Conservation (phyloP, 2,329 filamentous ascomycete genomes). For the Diaporthe aspalathi region DNA sequence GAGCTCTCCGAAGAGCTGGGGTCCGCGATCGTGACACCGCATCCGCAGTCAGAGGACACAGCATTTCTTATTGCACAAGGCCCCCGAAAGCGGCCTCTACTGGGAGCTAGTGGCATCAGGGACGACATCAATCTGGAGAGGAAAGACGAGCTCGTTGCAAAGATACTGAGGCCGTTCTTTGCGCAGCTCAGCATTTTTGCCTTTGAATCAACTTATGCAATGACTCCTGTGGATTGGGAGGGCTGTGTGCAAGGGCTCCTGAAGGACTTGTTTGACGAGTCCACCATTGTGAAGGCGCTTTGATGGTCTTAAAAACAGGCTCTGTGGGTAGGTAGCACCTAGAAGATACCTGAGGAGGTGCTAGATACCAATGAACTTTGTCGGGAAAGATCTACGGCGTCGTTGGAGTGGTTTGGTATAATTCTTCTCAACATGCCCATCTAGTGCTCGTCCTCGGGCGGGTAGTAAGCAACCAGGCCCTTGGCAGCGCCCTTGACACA, state of each 20-base stretch:
- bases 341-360: conserved; percentile 5
- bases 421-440: neutral
- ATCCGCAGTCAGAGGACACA: conserved; percentile 51
- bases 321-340: neutral
- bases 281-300: conserved; percentile 71
- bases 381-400: neutral
- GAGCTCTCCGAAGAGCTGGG: conserved; percentile 83
- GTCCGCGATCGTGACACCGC: conserved; percentile 51
- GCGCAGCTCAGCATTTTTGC: conserved; percentile 91
- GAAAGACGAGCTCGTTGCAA: conserved; percentile 77
- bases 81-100: conserved; percentile 59
- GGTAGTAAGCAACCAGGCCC: conserved; percentile 74
- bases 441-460: conserved; percentile 45
- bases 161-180: conserved; percentile 88
- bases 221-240: conserved; percentile 76
- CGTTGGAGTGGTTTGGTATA: neutral
- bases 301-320: conserved; percentile 48
- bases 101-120: conserved; percentile 64
- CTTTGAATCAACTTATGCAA: conserved; percentile 92
- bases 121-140: conserved; percentile 69
- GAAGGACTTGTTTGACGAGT: conserved; percentile 83
- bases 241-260: conserved; percentile 73
- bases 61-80: conserved; percentile 51
- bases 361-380: neutral
- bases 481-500: conserved; percentile 93